These are phyloP conservation scores for Rosa chinensis DNA, from an alignment of 306 rosid genomes.

Conservation along the genomic window DNA sequence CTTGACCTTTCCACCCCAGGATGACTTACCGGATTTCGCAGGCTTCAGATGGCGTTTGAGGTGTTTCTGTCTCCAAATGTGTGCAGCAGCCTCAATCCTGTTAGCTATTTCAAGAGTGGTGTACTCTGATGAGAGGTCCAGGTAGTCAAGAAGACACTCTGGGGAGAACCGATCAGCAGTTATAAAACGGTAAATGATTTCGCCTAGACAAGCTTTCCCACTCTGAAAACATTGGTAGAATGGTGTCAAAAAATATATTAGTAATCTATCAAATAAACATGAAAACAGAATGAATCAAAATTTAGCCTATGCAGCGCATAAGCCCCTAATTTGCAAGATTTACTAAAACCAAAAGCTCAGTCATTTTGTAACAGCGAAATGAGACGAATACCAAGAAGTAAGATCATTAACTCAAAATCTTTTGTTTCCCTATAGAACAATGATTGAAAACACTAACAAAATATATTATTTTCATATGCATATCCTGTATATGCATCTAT, in stretches of 20 bases:
- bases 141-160: conserved; percentile 45
- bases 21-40: conserved; percentile 33
- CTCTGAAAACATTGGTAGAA: conserved; percentile 29
- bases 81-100: conserved; percentile 47
- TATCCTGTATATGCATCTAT: neutral
- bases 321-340: neutral
- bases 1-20: conserved; percentile 49
- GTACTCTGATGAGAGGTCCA: conserved; percentile 46
- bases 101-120: conserved; percentile 46
- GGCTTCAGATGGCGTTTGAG: conserved; percentile 14
- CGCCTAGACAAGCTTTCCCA: conserved; percentile 41
- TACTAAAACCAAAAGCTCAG: neutral
- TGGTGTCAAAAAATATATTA: neutral
- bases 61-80: conserved; percentile 48
- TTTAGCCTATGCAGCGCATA: neutral
- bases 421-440: neutral
- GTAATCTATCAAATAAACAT: neutral
- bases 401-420: neutral
- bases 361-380: neutral
- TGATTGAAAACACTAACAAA: neutral
- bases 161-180: conserved; percentile 45
- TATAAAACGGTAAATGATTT: conserved; percentile 28
- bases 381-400: neutral
- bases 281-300: neutral
- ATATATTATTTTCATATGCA: neutral